Base-by-base conservation (phyloP, 2,329 filamentous ascomycete genomes). In the Pseudopithomyces maydicus region DNA sequence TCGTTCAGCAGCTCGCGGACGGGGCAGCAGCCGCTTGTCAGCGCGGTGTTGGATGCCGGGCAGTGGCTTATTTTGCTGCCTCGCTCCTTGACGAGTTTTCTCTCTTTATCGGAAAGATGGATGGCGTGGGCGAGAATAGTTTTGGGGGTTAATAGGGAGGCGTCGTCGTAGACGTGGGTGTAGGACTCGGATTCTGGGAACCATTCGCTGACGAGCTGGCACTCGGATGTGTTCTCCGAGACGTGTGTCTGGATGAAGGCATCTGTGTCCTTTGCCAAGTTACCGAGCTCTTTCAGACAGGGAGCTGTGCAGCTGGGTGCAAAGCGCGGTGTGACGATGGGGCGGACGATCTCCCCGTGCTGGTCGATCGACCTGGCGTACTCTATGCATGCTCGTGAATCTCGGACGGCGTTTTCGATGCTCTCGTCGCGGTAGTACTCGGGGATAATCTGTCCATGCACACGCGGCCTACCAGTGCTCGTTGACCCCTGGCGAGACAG, bases 391-490 rank as follows among this genome's bases (percentile, higher is more conserved):
- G 72, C 77, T 64, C 70, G 66, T 8, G 76, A 77, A 29, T 74
- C 74, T 1, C 79, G 78, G 48, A 96, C 87, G 0, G 87, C 83
- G 22, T 82, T 79, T 2, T 84, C 84, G 0, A 87, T 77, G 15
- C 84, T 87, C 55, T 84, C 84, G 73, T 99, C 95, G 20, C 87
- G 84, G 78, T 98, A 98, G 79, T 89, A 90, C 1, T 84, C 82
- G 93, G 93, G 36, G 87, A 88, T 4, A 90, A 74, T 41, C 63
- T 65, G 74, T 98, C 92, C 95, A 99, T 98, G 80, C 93, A 97
- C n/a, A 96, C 91, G 39, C 95, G 84, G 32, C 95, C 95, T 39
- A 99, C 85, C 63, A 98, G 90, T 6, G 95, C 95, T 52, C 95
- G 84, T 78, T 99, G 95, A 43, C 95, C 95, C 23, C 85, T 80